These are phyloP conservation scores for Corrigiola litoralis DNA, from an alignment of 179 eudicot genomes.

Conservation along the genomic window DNA sequence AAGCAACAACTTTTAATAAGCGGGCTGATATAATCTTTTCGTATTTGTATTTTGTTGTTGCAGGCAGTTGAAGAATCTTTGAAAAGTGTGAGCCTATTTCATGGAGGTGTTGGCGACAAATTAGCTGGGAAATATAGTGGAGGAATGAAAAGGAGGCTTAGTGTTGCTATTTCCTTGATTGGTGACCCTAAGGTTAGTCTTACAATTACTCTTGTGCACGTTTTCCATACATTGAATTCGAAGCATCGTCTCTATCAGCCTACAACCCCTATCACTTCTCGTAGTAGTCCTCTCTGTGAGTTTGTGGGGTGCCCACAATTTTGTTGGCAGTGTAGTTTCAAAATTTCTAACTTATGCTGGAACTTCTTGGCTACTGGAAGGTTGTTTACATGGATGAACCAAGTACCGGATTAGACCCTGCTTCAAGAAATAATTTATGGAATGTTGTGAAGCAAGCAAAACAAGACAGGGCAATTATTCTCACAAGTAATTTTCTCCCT, in stretches of 20 bases:
- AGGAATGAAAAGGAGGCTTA: constrained; percentile 98
- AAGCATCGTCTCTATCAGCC: background rate
- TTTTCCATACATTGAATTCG: background rate
- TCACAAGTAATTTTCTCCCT: too few species aligned
- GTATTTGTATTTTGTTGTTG: constrained; percentile 5
- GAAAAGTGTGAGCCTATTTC: constrained; percentile 62
- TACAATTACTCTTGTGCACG: background rate
- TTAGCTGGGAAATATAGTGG: constrained; percentile 80
- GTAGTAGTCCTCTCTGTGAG: background rate
- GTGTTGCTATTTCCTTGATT: constrained; percentile 90
- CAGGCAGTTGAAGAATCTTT: constrained; percentile 95
- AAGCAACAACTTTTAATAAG: background rate
- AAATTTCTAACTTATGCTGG: background rate
- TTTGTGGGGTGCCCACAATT: background rate
- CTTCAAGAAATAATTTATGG: constrained; percentile 90
- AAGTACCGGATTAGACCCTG: constrained; percentile 95
- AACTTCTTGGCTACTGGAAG: constrained; percentile 26
- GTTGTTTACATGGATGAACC: constrained; percentile 99
- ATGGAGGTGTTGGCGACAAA: constrained; percentile 89
- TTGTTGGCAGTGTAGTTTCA: background rate
- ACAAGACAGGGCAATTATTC: constrained; percentile 76
- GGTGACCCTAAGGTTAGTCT: constrained; percentile 79
- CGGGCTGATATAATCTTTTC: background rate
- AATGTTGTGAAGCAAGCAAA: constrained; percentile 85
- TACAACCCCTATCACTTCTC: background rate